Evolutionary conservation across 2,329 filamentous ascomycete species (phyloP).

Genomic region (Ascochyta clinopodiicola): DNA sequence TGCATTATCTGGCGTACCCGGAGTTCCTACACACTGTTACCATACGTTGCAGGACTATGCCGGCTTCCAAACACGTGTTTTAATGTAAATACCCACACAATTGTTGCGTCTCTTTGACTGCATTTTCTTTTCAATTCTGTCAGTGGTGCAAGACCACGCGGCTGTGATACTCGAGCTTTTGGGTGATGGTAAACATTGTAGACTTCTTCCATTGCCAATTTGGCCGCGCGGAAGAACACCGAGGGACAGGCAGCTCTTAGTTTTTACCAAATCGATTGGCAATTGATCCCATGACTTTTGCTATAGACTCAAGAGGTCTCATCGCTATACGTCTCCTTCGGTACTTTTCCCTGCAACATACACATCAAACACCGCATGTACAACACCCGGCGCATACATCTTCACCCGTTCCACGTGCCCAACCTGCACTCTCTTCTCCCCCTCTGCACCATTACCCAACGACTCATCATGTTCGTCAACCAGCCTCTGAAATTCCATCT

Average conservation of each 20-base stretch:
- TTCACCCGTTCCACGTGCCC: slow-evolving; percentile 62
- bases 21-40: neutral
- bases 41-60: neutral
- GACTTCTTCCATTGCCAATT: neutral
- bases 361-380: slow-evolving; percentile 68
- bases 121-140: neutral
- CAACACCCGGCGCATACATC: slow-evolving; percentile 66
- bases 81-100: slow-evolving; percentile 15
- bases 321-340: no score
- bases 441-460: neutral
- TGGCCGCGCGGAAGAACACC: neutral
- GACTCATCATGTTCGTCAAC: slow-evolving; percentile 40
- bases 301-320: neutral
- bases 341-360: slow-evolving; percentile 6
- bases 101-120: neutral
- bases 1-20: slow-evolving; percentile 5
- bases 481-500: slow-evolving; percentile 48
- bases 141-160: neutral
- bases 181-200: neutral
- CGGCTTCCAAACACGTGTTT: slow-evolving; percentile 1
- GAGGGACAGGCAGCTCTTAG: neutral
- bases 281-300: neutral
- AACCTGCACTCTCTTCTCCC: slow-evolving; percentile 44
- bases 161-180: neutral
- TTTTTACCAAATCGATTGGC: neutral